These are phyloP conservation scores for Bidens hawaiensis DNA, from an alignment of 140 eudicot genomes.

Conservation along the genomic window DNA sequence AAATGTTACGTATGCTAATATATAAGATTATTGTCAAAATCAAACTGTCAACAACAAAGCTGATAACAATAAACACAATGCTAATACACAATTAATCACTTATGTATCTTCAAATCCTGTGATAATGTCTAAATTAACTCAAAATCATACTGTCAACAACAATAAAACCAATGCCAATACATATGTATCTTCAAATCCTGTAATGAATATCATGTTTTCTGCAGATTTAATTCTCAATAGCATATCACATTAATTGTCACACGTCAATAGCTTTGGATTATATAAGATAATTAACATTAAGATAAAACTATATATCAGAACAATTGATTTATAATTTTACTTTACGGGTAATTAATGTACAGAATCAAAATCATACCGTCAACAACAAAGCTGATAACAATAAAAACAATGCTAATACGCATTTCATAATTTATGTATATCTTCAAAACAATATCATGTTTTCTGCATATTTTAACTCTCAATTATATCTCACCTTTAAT, in stretches of 20 bases:
- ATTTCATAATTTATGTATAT: background rate
- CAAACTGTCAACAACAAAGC: too few species aligned
- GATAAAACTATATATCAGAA: too few species aligned
- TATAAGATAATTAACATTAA: too few species aligned
- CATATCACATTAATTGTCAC: background rate
- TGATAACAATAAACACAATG: too few species aligned
- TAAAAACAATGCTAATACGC: background rate
- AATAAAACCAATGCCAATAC: background rate
- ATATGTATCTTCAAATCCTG: background rate
- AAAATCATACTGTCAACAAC: background rate
- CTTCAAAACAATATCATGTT: background rate
- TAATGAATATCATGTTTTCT: background rate
- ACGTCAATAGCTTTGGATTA: background rate
- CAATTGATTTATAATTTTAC: too few species aligned
- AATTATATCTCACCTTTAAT: background rate
- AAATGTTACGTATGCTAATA: slow-evolving; percentile 1
- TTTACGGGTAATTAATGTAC: too few species aligned
- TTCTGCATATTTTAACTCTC: background rate
- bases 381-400: too few species aligned
- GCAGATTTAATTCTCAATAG: background rate
- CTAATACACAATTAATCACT: too few species aligned
- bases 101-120: background rate
- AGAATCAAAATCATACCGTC: too few species aligned
- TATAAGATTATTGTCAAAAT: background rate
- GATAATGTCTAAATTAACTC: slow-evolving; percentile 3